phyloP scores from a whole-genome alignment of 805 yeast species.

The Danielia reshetovae region DNA sequence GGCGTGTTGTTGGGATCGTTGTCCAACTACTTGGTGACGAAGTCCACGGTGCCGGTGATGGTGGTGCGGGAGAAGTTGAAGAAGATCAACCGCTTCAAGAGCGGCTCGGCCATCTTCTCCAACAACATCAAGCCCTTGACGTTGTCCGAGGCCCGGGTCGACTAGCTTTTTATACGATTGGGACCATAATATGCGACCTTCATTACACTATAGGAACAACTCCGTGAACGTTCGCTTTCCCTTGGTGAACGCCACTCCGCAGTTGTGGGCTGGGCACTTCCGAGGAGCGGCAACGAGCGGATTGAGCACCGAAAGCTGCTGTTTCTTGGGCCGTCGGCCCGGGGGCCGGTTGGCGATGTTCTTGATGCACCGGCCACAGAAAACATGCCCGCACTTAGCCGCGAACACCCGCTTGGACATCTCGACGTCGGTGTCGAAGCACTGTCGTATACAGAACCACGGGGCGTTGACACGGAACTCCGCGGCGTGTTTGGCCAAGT shows the following conservation, averaged over 20 bases:
- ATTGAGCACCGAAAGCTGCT: constrained; percentile 23
- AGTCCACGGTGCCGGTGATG: constrained; percentile 74
- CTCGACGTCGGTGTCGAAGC: constrained; percentile 54
- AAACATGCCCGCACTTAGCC: constrained; percentile 73
- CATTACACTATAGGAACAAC: constrained; percentile 30
- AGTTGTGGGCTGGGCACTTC: constrained; percentile 52
- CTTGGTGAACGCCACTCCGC: constrained; percentile 42
- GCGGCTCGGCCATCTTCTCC: constrained; percentile 46
- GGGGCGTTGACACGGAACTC: constrained; percentile 51
- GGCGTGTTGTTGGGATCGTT: constrained; percentile 73
- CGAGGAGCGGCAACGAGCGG: constrained; percentile 50
- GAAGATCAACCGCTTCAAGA: constrained; percentile 56
- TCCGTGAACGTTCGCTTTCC: constrained; percentile 51
- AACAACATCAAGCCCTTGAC: constrained; percentile 53
- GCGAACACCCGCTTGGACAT: constrained; percentile 66
- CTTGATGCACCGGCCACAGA: constrained; percentile 80
- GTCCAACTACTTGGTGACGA: constrained; percentile 68
- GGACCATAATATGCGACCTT: background rate
- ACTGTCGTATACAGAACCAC: constrained; percentile 50
- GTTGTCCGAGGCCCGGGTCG: constrained; percentile 43
- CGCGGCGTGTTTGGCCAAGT: constrained; percentile 21
- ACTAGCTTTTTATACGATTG: constrained; percentile 1
- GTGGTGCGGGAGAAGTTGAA: constrained; percentile 71
- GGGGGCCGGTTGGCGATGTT: constrained; percentile 49
- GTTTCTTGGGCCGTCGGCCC: constrained; percentile 16